Evolutionary conservation across 2,329 filamentous ascomycete genomes (phyloP).

Genomic region (Xylaria sp.): DNA sequence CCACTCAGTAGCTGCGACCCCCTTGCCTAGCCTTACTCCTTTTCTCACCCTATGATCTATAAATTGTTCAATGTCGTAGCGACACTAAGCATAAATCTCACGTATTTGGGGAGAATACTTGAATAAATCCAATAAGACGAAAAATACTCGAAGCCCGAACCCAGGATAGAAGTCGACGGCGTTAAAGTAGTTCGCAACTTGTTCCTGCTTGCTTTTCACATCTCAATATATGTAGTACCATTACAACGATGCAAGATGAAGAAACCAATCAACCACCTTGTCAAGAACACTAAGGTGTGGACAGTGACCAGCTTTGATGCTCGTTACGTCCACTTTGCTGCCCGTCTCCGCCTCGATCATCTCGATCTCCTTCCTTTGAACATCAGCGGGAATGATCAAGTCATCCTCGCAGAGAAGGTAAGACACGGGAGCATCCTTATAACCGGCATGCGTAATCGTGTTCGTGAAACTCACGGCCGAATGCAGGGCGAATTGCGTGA

Average conservation of each 20-base stretch:
- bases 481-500: slow-evolving; percentile 43
- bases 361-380: slow-evolving; percentile 50
- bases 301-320: slow-evolving; percentile 51
- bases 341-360: slow-evolving; percentile 47
- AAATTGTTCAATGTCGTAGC: too few species aligned
- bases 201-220: not conserved
- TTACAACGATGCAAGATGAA: slow-evolving; percentile 9
- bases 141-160: too few species aligned
- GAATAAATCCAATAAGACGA: too few species aligned
- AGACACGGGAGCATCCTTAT: slow-evolving; percentile 54
- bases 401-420: slow-evolving; percentile 55
- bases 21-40: too few species aligned
- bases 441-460: slow-evolving; percentile 53
- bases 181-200: too few species aligned
- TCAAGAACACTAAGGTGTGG: slow-evolving; percentile 46
- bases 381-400: slow-evolving; percentile 45
- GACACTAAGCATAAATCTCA: too few species aligned
- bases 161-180: too few species aligned
- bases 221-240: not conserved
- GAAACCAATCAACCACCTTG: slow-evolving; percentile 44
- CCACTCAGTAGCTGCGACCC: too few species aligned
- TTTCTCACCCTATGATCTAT: too few species aligned
- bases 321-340: slow-evolving; percentile 54
- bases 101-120: too few species aligned
- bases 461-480: slow-evolving; percentile 50